A percentile compares a stretch with the other conserved stretches of the same genome.
Evolutionary conservation across 2,329 filamentous ascomycete genomes (phyloP).

Genomic region (Paecilomyces sp.): DNA sequence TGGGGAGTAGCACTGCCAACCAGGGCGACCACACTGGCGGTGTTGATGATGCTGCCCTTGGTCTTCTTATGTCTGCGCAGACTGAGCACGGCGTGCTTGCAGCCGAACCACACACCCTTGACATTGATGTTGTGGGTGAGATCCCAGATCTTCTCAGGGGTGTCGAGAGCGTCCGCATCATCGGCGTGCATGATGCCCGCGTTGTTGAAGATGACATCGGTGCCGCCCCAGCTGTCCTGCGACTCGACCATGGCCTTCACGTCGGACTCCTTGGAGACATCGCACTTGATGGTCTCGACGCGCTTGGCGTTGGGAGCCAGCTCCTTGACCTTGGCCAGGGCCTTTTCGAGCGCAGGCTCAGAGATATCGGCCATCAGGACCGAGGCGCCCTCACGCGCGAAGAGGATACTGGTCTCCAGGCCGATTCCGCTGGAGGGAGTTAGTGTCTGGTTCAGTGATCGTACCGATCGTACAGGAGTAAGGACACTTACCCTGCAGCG

Average conservation of each 20-base stretch:
- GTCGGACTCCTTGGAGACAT: slow-evolving; percentile 79
- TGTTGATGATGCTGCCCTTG: slow-evolving; percentile 81
- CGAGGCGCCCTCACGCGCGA: slow-evolving; percentile 78
- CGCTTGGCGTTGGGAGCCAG: slow-evolving; percentile 56
- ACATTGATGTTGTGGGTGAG: slow-evolving; percentile 91
- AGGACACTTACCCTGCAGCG: slow-evolving; percentile 64
- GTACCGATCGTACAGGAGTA: not conserved
- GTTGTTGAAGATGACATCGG: slow-evolving; percentile 96
- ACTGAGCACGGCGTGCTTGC: slow-evolving; percentile 81
- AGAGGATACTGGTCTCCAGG: slow-evolving; percentile 84
- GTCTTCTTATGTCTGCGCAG: slow-evolving; percentile 74
- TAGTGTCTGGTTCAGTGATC: not conserved
- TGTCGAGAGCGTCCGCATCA: slow-evolving; percentile 73
- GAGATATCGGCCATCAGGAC: slow-evolving; percentile 85
- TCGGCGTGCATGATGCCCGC: slow-evolving; percentile 92
- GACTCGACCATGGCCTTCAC: slow-evolving; percentile 67
- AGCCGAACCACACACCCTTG: slow-evolving; percentile 96
- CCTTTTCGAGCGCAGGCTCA: slow-evolving; percentile 67
- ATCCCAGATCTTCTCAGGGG: slow-evolving; percentile 88
- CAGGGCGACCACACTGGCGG: slow-evolving; percentile 78
- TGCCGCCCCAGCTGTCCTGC: slow-evolving; percentile 75
- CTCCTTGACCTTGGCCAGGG: slow-evolving; percentile 65
- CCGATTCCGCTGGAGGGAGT: slow-evolving; percentile 63
- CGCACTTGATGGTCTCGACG: slow-evolving; percentile 59
- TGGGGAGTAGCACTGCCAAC: slow-evolving; percentile 84